Base-by-base conservation (phyloP, 2,329 filamentous ascomycete genomes). In the Ophiostoma angusticollis region DNA sequence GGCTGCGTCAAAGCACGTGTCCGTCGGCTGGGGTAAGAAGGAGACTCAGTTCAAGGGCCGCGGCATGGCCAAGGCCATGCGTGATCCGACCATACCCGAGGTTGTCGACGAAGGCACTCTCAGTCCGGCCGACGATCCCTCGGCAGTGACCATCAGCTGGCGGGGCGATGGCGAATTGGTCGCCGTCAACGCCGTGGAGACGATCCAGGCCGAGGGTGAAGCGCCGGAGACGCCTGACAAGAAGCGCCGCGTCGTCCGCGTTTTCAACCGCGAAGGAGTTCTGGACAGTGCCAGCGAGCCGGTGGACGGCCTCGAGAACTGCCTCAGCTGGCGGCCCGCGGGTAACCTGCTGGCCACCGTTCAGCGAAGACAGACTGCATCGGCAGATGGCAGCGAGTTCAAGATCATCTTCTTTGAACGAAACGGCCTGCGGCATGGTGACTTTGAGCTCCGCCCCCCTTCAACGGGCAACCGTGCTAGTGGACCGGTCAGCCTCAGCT, bases 41-140 rank as follows among this genome's bases (percentile, higher is more conserved):
- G 91, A 98, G 61, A 98, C 91, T 0, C 91, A 98, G 57, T 98
- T 98, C 58, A 84, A 95, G 54, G 91, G 91, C 36, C 85, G 84
- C 52, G 77, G 87, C 45, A 89, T 87, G 39, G 89, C 87, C 41
- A 78, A 76, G 61, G 86, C 86, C 16, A 65, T 96, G 47, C 74
- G 84, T 39, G 91, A 98, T 58, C 91, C 91, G 13, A 98, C 91
- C 9, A 84, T 98, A 49, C 91, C 91, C 0, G 87, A 96, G 56
- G 84, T 80, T 54, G 73, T 95, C 14, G 91, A 96, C 52, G 75
- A 87, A 54, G 91, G 91, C 29, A 63, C 75, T 7, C 62, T 87
- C 13, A 93, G 84, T 52, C 52, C 67, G 7, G 63, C 70, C n/a
- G 91, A 98, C 50, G 76, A 91, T 55, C 69, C 67, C 1, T 18